These are phyloP conservation scores for Hymenoscyphus linearis DNA, from an alignment of 2,329 filamentous ascomycete species.

Conservation along the genomic window DNA sequence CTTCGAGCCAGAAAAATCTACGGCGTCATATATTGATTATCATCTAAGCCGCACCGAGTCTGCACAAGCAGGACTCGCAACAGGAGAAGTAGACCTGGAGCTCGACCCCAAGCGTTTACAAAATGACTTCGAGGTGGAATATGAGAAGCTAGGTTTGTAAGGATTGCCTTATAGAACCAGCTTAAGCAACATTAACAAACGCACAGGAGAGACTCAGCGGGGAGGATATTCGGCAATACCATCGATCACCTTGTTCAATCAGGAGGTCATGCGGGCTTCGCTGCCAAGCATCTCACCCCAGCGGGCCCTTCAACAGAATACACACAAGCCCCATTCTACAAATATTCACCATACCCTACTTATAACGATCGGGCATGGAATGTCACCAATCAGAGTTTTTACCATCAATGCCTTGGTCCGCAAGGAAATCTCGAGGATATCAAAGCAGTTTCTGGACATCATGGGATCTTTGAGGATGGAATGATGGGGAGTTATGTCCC, in stretches of 20 bases:
- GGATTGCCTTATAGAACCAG: not conserved
- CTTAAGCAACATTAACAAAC: not conserved
- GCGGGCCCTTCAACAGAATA: slow-evolving; percentile 37
- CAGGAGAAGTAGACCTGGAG: not conserved
- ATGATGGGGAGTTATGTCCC: slow-evolving; percentile 58
- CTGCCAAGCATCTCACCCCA: not conserved
- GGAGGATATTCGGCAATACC: not conserved
- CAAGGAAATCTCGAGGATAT: slow-evolving; percentile 49
- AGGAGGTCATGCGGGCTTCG: not conserved
- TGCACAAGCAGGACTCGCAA: not conserved
- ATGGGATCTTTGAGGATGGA: slow-evolving; percentile 52
- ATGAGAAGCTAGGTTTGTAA: not conserved
- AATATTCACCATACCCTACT: slow-evolving; percentile 66
- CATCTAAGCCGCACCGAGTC: not conserved
- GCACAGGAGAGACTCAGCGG: not conserved
- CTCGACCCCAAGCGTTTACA: not conserved
- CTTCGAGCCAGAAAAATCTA: not conserved
- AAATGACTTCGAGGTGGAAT: not conserved
- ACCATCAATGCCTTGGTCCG: slow-evolving; percentile 61
- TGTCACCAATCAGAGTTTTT: slow-evolving; percentile 48
- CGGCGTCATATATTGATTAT: not conserved
- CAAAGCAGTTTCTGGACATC: slow-evolving; percentile 57
- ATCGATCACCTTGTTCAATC: not conserved
- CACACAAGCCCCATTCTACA: slow-evolving; percentile 43
- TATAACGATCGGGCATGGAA: slow-evolving; percentile 62